These are phyloP conservation scores for Silybum marianum DNA, from an alignment of 129 eudicot species.

Conservation along the genomic window DNA sequence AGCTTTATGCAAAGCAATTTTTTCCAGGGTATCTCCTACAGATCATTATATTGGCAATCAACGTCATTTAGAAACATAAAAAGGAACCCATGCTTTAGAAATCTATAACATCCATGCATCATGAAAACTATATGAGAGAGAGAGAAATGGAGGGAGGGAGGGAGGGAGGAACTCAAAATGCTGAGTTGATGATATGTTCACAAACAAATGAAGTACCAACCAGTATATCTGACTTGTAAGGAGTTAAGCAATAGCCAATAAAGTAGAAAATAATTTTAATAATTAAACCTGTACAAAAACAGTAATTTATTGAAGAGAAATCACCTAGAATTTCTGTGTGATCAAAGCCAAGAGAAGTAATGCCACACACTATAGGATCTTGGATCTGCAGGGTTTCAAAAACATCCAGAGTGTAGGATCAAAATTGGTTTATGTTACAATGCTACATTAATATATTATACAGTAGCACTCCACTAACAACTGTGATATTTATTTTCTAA, in stretches of 20 bases:
- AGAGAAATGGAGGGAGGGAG: background rate
- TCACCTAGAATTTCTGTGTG: conserved; percentile 82
- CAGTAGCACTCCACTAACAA: background rate
- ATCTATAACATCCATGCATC: background rate
- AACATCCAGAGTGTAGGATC: conserved; percentile 11
- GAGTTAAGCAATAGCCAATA: background rate
- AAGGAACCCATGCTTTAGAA: background rate
- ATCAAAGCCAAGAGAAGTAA: conserved; percentile 90
- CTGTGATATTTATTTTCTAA: background rate
- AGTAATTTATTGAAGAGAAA: conserved; percentile 24
- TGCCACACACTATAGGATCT: conserved; percentile 85
- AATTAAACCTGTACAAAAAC: conserved; percentile 1
- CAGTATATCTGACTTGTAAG: background rate
- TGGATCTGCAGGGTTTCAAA: conserved; percentile 59
- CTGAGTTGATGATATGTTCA: background rate
- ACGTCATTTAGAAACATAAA: background rate
- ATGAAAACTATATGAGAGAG: background rate
- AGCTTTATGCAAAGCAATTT: conserved; percentile 90
- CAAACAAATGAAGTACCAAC: conserved; percentile 1
- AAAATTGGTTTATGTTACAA: conserved; percentile 11
- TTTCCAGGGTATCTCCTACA: conserved; percentile 71
- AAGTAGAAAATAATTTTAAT: background rate
- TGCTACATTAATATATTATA: background rate
- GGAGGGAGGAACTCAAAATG: background rate
- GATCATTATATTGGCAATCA: conserved; percentile 12